Conservation (phyloP, 2,329 filamentous ascomycete species). For the Rosellinia necatrix region DNA sequence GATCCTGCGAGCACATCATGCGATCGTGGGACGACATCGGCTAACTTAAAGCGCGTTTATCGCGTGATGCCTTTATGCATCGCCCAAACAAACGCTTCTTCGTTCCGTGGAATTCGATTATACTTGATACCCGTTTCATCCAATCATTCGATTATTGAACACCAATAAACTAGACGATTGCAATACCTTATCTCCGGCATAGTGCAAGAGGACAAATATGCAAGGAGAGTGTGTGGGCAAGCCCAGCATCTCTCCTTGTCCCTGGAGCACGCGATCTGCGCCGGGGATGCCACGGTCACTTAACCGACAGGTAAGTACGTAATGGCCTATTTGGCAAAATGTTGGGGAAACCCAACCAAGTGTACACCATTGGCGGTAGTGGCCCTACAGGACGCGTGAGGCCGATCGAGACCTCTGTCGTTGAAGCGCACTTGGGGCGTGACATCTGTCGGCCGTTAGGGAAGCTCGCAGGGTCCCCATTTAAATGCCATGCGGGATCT, state of each 20-base stretch:
- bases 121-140: background rate
- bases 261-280: conserved; percentile 7
- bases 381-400: conserved; percentile 1
- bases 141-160: background rate
- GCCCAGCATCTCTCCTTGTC: background rate
- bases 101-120: conserved; percentile 11
- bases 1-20: conserved; percentile 12
- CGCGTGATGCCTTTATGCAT: conserved; percentile 22
- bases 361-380: background rate
- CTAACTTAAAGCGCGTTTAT: conserved; percentile 21
- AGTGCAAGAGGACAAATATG: conserved; percentile 2
- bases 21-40: conserved; percentile 20
- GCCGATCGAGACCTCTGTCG: background rate
- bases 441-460: too few relatives aligned
- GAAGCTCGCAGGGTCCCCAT: too few relatives aligned
- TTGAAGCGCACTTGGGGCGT: too few relatives aligned
- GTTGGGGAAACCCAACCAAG: conserved; percentile 4
- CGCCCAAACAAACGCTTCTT: conserved; percentile 15
- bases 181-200: background rate
- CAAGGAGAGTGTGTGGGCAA: background rate
- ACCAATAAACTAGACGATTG: background rate
- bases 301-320: background rate
- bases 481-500: too few relatives aligned
- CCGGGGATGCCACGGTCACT: background rate
- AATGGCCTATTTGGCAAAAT: background rate